Evolutionary conservation across 2,329 filamentous ascomycete species (phyloP).

Genomic region (Diaporthe humulicola): DNA sequence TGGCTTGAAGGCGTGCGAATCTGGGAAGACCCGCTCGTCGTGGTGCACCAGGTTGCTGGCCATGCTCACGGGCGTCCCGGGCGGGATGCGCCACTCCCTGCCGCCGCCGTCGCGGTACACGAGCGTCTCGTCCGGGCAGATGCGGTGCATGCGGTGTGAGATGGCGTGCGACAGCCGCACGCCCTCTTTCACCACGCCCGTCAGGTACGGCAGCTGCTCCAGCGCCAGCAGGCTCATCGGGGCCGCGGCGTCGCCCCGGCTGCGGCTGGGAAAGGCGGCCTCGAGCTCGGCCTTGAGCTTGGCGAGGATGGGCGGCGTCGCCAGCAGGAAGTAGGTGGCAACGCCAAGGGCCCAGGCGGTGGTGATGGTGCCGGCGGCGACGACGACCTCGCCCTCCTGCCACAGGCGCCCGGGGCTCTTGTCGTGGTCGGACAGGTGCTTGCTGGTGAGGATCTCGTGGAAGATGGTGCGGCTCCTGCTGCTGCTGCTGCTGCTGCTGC

Average conservation of each 20-base stretch:
- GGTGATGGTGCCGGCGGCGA: slow-evolving; percentile 56
- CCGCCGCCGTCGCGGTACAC: slow-evolving; percentile 47
- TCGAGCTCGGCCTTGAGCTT: slow-evolving; percentile 52
- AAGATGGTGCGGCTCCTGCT: slow-evolving; percentile 55
- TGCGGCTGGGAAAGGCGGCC: slow-evolving; percentile 25
- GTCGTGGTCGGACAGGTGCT: slow-evolving; percentile 49
- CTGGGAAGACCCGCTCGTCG: slow-evolving; percentile 43
- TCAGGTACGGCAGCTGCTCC: slow-evolving; percentile 54
- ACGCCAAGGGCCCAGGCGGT: slow-evolving; percentile 54
- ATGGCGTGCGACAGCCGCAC: slow-evolving; percentile 61
- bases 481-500: no score
- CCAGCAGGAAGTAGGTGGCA: slow-evolving; percentile 52
- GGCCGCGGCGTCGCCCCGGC: slow-evolving; percentile 37
- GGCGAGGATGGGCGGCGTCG: slow-evolving; percentile 46
- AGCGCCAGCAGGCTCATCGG: slow-evolving; percentile 50
- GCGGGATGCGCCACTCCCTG: slow-evolving; percentile 44
- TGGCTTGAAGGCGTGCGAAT: slow-evolving; percentile 34
- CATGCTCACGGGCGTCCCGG: slow-evolving; percentile 47
- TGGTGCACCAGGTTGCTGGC: slow-evolving; percentile 43
- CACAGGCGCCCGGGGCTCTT: slow-evolving; percentile 51
- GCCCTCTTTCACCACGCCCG: slow-evolving; percentile 59
- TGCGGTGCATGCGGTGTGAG: slow-evolving; percentile 49
- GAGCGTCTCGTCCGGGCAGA: slow-evolving; percentile 55
- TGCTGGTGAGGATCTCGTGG: slow-evolving; percentile 50
- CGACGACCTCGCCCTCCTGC: slow-evolving; percentile 54